These are phyloP conservation scores for Debaryomyces sp. DNA, from an alignment of 1,139 yeast species.

Conservation along the genomic window DNA sequence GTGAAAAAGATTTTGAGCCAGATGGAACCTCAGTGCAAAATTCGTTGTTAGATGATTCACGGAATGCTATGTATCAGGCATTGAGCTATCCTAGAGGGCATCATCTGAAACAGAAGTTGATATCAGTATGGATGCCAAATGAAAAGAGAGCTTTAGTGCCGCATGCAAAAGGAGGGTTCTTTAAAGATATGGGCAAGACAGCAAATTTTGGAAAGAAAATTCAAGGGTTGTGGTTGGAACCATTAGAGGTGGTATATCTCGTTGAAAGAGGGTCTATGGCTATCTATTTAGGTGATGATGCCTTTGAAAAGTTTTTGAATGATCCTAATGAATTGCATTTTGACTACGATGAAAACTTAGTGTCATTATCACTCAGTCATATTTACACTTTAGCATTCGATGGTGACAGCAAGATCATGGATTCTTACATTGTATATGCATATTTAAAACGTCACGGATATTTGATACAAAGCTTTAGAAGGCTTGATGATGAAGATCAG, in stretches of 20 bases:
- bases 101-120: conserved; percentile 48
- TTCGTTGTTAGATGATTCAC: conserved; percentile 53
- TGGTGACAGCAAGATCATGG: conserved; percentile 45
- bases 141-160: conserved; percentile 49
- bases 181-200: conserved; percentile 71
- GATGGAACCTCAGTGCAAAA: conserved; percentile 71
- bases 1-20: conserved; percentile 87
- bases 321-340: conserved; percentile 26
- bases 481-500: conserved; percentile 10
- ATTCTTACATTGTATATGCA: conserved; percentile 70
- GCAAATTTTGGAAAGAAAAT: conserved; percentile 22
- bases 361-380: conserved; percentile 64
- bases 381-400: conserved; percentile 58
- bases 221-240: conserved; percentile 49
- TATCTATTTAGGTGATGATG: conserved; percentile 42
- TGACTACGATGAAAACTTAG: conserved; percentile 23
- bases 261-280: conserved; percentile 82
- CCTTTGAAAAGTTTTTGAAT: conserved; percentile 19
- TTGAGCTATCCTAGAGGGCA: conserved; percentile 62
- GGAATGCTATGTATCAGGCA: conserved; percentile 75
- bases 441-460: conserved; percentile 81
- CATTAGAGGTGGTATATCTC: conserved; percentile 74
- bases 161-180: conserved; percentile 70
- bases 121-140: conserved; percentile 50
- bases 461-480: conserved; percentile 50